Conservation (phyloP, 225 moss, liverwort and hornwort genomes). For the Sphagnum tenellum region DNA sequence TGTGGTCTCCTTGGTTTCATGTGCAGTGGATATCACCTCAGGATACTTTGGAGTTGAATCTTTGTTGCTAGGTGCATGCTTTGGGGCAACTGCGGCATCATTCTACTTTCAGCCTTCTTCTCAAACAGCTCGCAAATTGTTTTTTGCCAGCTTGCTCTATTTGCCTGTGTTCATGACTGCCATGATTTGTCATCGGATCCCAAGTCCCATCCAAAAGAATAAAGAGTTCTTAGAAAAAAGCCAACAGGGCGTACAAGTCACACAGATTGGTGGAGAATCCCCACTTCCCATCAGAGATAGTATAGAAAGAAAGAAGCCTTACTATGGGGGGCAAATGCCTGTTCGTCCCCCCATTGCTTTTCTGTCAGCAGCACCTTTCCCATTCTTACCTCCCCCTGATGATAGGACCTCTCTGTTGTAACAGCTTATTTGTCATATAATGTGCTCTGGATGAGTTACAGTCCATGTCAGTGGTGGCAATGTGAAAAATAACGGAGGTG, state of each 20-base stretch:
- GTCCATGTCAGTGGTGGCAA: too few species aligned
- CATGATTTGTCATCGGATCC: conserved; percentile 82
- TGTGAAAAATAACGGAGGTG: too few species aligned
- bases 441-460: too few species aligned
- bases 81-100: conserved; percentile 46
- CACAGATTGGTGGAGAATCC: conserved; percentile 8
- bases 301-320: conserved; percentile 14
- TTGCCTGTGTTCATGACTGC: conserved; percentile 59
- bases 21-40: conserved; percentile 43
- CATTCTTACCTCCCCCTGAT: conserved; percentile 85
- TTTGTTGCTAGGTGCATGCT: conserved; percentile 48
- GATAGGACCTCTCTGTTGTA: conserved; percentile 26
- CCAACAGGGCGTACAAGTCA: conserved; percentile 6
- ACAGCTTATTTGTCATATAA: neutral
- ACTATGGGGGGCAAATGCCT: conserved; percentile 16
- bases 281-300: conserved; percentile 20
- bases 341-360: conserved; percentile 62
- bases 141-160: conserved; percentile 75
- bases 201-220: conserved; percentile 33
- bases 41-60: conserved; percentile 60
- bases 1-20: neutral
- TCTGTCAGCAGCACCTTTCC: conserved; percentile 87
- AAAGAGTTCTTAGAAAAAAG: neutral
- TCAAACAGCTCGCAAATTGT: conserved; percentile 61
- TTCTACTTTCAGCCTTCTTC: conserved; percentile 64